phyloP scores from a whole-genome alignment of 1,284 basidiomycete species.

The Cryptococcus sp. region DNA sequence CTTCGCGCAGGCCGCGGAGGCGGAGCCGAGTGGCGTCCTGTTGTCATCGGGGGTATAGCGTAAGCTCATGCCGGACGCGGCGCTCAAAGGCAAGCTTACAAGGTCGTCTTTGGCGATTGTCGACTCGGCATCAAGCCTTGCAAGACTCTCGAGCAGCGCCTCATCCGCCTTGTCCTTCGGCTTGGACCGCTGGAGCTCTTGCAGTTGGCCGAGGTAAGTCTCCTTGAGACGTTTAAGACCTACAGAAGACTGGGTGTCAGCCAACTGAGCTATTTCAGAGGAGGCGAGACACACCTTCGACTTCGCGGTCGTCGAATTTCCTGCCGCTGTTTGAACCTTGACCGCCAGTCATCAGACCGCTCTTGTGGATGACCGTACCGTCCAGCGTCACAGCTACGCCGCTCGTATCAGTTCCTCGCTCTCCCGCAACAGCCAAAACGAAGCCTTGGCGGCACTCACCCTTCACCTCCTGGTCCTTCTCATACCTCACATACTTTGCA shows the following conservation, averaged over 20 bases:
- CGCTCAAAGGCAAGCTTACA: conserved; percentile 52
- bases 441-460: conserved; percentile 56
- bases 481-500: conserved; percentile 85
- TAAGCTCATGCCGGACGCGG: background rate
- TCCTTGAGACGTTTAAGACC: conserved; percentile 72
- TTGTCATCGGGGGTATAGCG: background rate
- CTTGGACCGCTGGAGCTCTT: conserved; percentile 75
- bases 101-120: conserved; percentile 76
- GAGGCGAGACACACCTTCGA: conserved; percentile 62
- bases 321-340: conserved; percentile 66
- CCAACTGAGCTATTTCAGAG: background rate
- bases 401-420: background rate
- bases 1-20: conserved; percentile 46
- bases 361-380: conserved; percentile 96
- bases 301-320: conserved; percentile 91
- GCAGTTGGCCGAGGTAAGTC: conserved; percentile 70
- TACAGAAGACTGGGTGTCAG: conserved; percentile 33
- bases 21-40: conserved; percentile 35
- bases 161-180: conserved; percentile 81
- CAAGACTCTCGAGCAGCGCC: conserved; percentile 68
- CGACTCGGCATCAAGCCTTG: conserved; percentile 70
- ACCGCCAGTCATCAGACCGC: conserved; percentile 95
- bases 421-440: too few relatives aligned
- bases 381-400: conserved; percentile 86
- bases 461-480: conserved; percentile 93